A percentile compares a stretch with the other conserved stretches of the same genome.
phyloP scores from a whole-genome alignment of 257 asterid genomes.

The Handroanthus guayacan region DNA sequence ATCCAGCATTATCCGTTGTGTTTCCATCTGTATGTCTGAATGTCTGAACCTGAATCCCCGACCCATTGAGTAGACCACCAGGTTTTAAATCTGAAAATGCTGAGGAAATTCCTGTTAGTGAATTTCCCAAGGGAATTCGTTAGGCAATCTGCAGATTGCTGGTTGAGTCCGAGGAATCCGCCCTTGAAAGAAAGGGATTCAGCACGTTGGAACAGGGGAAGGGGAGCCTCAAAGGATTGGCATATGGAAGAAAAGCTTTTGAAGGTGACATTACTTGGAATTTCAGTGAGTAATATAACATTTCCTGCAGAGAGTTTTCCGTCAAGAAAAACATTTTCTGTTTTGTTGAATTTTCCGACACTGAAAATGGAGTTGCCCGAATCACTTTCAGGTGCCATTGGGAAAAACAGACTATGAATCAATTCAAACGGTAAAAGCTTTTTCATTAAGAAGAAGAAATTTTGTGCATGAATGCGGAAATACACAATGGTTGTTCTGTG shows the following conservation, averaged over 20 bases:
- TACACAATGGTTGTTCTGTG: too few species aligned
- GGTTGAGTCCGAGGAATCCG: slow-evolving; percentile 69
- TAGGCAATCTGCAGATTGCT: slow-evolving; percentile 51
- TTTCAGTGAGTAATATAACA: slow-evolving; percentile 55
- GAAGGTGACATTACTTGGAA: slow-evolving; percentile 67
- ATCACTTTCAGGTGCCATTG: slow-evolving; percentile 64
- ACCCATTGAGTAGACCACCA: slow-evolving; percentile 94
- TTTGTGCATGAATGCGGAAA: too few species aligned
- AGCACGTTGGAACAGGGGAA: slow-evolving; percentile 53
- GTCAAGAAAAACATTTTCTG: slow-evolving; percentile 45
- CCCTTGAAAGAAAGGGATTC: slow-evolving; percentile 52
- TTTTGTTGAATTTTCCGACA: slow-evolving; percentile 36
- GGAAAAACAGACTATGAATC: neutral
- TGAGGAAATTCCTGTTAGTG: slow-evolving; percentile 62
- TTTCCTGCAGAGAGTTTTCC: slow-evolving; percentile 50
- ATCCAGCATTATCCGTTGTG: slow-evolving; percentile 72
- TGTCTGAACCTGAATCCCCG: slow-evolving; percentile 68
- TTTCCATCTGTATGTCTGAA: slow-evolving; percentile 80
- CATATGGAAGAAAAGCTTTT: slow-evolving; percentile 52
- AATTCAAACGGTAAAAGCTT: too few species aligned
- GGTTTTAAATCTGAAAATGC: slow-evolving; percentile 83
- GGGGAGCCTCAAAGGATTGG: slow-evolving; percentile 55
- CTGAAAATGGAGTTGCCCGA: slow-evolving; percentile 38
- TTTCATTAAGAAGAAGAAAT: too few species aligned
- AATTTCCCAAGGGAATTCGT: slow-evolving; percentile 66